A percentile compares a stretch with the other conserved stretches of the same genome.
phyloP scores from a whole-genome alignment of 495 filamentous ascomycete species.

The Jackrogersella minutella region DNA sequence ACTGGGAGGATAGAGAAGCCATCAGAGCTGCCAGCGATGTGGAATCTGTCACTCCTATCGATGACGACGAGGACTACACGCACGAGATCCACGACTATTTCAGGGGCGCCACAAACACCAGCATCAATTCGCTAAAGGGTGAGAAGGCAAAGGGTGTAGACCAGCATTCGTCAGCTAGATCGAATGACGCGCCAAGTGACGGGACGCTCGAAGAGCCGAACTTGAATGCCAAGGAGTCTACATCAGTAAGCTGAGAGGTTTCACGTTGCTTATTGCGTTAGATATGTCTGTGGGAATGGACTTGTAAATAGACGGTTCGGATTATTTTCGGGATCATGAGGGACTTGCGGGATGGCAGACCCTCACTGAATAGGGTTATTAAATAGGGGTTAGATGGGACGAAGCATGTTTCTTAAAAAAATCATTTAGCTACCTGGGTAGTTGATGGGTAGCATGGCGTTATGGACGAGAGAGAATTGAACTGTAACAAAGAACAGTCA shows the following conservation, averaged over 20 bases:
- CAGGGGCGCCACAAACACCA: slow-evolving; percentile 34
- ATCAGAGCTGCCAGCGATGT: slow-evolving; percentile 29
- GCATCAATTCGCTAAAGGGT: slow-evolving; percentile 35
- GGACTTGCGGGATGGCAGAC: not conserved
- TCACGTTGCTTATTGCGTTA: not conserved
- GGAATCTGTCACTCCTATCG: slow-evolving; percentile 37
- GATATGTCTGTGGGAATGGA: not conserved
- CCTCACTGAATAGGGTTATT: too few relatives aligned
- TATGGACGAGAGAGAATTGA: slow-evolving; percentile 9
- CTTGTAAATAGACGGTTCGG: slow-evolving; percentile 1
- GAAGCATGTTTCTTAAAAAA: slow-evolving; percentile 5
- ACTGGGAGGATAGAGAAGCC: slow-evolving; percentile 51
- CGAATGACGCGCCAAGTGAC: slow-evolving; percentile 18
- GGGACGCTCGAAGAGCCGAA: slow-evolving; percentile 12
- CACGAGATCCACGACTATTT: slow-evolving; percentile 56
- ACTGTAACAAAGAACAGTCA: not conserved
- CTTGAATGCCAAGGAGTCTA: not conserved
- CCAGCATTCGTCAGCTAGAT: too few relatives aligned
- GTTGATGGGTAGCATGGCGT: slow-evolving; percentile 32
- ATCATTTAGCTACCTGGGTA: slow-evolving; percentile 1
- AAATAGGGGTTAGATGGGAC: slow-evolving; percentile 2
- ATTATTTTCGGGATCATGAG: not conserved
- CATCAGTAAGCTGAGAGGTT: not conserved
- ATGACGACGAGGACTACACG: slow-evolving; percentile 52
- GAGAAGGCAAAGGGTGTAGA: slow-evolving; percentile 31